Conservation (phyloP, 768 basidiomycete species). For the Hydnomerulius pinastri region DNA sequence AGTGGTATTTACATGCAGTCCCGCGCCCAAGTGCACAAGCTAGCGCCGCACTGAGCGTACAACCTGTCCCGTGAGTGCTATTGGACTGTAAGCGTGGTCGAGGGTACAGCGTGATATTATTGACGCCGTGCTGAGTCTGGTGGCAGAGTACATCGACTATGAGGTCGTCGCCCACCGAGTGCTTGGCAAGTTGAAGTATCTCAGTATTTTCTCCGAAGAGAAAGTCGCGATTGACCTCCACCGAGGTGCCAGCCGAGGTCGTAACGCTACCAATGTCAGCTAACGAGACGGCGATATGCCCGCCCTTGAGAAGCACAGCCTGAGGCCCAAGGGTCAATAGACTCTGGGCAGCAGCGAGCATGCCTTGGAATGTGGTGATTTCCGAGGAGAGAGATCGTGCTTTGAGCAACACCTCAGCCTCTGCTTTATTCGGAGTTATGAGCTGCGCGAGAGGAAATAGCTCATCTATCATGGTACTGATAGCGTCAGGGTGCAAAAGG, state of each 20-base stretch:
- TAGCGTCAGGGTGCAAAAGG: conserved; percentile 67
- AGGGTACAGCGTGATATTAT: conserved; percentile 51
- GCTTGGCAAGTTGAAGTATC: conserved; percentile 43
- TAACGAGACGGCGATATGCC: conserved; percentile 58
- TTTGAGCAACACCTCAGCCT: conserved; percentile 71
- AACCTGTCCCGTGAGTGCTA: conserved; percentile 91
- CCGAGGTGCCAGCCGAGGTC: conserved; percentile 22
- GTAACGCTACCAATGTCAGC: conserved; percentile 44
- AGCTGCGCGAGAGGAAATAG: conserved; percentile 71
- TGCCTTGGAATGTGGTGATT: conserved; percentile 54
- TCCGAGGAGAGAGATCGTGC: conserved; percentile 24
- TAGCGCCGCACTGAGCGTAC: conserved; percentile 85
- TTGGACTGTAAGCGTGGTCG: conserved; percentile 63
- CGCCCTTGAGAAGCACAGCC: conserved; percentile 83
- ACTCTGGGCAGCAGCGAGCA: conserved; percentile 56
- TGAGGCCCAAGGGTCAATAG: conserved; percentile 50
- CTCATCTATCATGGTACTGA: conserved; percentile 57
- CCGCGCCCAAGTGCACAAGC: conserved; percentile 63
- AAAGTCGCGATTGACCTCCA: conserved; percentile 46
- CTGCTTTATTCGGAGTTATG: conserved; percentile 84
- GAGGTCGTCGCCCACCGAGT: conserved; percentile 27
- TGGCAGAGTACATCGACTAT: conserved; percentile 72
- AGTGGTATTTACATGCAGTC: conserved; percentile 36
- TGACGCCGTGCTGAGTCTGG: conserved; percentile 31
- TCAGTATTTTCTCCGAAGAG: conserved; percentile 61